Evolutionary conservation across 768 basidiomycete species (phyloP).

Genomic region (Candolleomyces aberdarensis): DNA sequence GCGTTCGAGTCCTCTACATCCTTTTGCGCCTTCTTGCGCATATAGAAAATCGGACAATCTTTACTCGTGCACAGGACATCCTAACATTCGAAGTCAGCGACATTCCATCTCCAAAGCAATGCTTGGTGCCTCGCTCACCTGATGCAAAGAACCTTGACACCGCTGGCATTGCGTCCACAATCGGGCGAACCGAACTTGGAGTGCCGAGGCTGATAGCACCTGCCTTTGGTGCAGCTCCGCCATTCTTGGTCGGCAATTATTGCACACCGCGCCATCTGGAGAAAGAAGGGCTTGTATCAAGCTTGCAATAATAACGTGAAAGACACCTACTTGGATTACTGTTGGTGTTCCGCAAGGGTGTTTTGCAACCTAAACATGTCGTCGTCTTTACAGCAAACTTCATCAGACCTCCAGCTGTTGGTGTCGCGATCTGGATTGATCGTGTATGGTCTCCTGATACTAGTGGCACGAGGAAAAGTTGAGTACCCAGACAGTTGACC

Average conservation of each 20-base stretch:
- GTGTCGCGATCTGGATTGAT: slow-evolving; percentile 94
- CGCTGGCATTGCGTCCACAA: slow-evolving; percentile 99
- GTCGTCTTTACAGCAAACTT: slow-evolving; percentile 96
- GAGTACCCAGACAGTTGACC: background rate
- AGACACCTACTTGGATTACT: slow-evolving; percentile 59
- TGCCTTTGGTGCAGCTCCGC: slow-evolving; percentile 95
- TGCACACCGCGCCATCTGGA: slow-evolving; percentile 88
- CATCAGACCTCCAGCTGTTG: slow-evolving; percentile 95
- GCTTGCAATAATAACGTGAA: background rate
- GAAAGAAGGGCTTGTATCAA: background rate
- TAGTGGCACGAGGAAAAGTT: slow-evolving; percentile 26
- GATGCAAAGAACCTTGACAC: slow-evolving; percentile 97
- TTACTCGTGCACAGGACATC: slow-evolving; percentile 96
- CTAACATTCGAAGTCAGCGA: slow-evolving; percentile 33
- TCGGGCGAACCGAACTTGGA: slow-evolving; percentile 89
- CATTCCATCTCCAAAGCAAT: background rate
- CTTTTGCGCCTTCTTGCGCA: slow-evolving; percentile 97
- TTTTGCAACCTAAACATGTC: slow-evolving; percentile 95
- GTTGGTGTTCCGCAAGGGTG: slow-evolving; percentile 74
- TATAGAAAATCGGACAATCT: slow-evolving; percentile 99
- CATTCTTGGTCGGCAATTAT: slow-evolving; percentile 83
- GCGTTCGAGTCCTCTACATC: slow-evolving; percentile 86
- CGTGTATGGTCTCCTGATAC: slow-evolving; percentile 97
- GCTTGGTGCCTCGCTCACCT: slow-evolving; percentile 40
- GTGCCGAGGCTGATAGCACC: slow-evolving; percentile 63